Base-by-base conservation (phyloP, 768 basidiomycete genomes). In the Galerina marginata region DNA sequence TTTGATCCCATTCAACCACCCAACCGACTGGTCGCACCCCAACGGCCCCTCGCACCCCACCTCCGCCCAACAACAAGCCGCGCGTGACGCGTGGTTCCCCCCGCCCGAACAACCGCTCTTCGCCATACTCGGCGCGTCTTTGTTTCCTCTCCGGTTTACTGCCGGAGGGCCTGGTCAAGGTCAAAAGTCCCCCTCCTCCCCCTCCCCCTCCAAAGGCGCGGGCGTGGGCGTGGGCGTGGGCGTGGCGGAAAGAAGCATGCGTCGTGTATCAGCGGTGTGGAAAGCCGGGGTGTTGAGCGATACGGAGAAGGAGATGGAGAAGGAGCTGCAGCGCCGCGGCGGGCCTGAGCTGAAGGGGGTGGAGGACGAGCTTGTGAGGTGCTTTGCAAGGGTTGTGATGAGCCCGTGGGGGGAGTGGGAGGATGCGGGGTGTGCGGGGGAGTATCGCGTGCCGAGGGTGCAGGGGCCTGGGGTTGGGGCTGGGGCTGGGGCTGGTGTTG, bases 241-340 rank as follows among this genome's bases (percentile, higher is more conserved):
- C 6, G 71, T 88, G 40, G 79, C 84, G 36, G 89, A 90, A 71
- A 74, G 74, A 37, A 86, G 85, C 3, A 80, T 84, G 59, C 78
- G 88, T 1, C 76, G 80, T 16, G 74, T 90, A 60, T 72, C 76
- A 45, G 61, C 56, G 11, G 54, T 72, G 2, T 23, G 58, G 1
- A 56, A 38, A 11, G 56, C 58, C 33, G 63, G 63, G 15, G 53
- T 58, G 11, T 48, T 51, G 44, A 46, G 54, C 11, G 50, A 26
- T 38, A 15, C 76, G 78, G 56, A 64, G 42, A 58, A 61, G 61
- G 56, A 57, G 44, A 50, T 56, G 16, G 85, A 86, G 65, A 75
- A 69, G 10, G 81, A 78, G 46, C 71, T 87, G n/a, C 20, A 20
- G 20, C 20, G 20, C 20, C 20, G n/a, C n/a, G n/a, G n/a, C n/a